Evolutionary conservation across 108 stramenopile species (phyloP).

Genomic region (Fistulifera solaris): DNA sequence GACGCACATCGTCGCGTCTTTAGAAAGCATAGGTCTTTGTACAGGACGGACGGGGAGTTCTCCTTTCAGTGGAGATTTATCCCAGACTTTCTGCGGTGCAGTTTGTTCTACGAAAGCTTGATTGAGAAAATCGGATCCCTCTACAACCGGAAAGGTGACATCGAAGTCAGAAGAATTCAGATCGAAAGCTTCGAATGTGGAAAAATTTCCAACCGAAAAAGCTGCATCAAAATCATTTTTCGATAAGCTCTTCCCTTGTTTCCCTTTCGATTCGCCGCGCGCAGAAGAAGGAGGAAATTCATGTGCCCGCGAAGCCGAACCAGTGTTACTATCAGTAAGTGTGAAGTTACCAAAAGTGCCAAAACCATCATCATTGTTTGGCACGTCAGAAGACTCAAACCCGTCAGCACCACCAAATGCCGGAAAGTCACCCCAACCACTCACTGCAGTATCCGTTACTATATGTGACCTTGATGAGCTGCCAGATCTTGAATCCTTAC

Average conservation of each 20-base stretch:
- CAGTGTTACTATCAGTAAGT: background rate
- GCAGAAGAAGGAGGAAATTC: too few relatives aligned
- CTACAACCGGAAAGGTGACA: background rate
- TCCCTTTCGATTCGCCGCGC: too few relatives aligned
- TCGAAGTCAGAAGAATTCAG: background rate
- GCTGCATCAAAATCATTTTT: background rate
- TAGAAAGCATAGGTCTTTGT: too few relatives aligned
- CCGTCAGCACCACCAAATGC: background rate
- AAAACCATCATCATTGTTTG: too few relatives aligned
- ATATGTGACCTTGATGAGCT: background rate
- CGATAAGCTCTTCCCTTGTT: background rate
- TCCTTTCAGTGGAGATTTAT: constrained; percentile 21
- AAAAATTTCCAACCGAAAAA: background rate
- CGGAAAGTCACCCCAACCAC: background rate
- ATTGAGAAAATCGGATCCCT: background rate
- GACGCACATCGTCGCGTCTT: constrained; percentile 4
- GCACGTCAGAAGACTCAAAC: background rate
- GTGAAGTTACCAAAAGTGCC: background rate
- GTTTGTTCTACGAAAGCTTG: background rate
- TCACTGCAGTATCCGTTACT: background rate
- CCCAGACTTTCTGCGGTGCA: constrained; percentile 11
- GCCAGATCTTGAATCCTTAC: background rate
- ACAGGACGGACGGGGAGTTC: constrained; percentile 18
- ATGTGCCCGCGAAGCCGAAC: background rate
- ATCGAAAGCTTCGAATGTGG: background rate